Conservation (phyloP, 2,329 filamentous ascomycete species). For the Penicillium occitanis region DNA sequence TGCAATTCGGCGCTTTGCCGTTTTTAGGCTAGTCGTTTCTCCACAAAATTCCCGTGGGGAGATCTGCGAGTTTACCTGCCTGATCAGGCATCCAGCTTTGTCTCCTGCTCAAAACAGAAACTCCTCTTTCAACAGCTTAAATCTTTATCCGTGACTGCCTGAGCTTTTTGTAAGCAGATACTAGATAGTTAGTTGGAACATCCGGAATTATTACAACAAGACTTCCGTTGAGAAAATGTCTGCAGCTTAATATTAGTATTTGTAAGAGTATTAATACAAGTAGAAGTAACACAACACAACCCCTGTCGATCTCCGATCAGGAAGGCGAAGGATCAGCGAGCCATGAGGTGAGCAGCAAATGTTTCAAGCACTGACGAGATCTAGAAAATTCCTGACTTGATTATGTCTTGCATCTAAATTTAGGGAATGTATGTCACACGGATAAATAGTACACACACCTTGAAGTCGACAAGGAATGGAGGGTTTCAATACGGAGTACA, state of each 20-base stretch:
- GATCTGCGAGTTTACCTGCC: neutral
- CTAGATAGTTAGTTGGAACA: neutral
- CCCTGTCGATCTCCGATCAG: constrained; percentile 1
- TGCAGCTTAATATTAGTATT: neutral
- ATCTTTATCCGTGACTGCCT: neutral
- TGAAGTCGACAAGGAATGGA: neutral
- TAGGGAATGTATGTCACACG: neutral
- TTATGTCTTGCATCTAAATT: neutral
- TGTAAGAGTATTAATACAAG: neutral
- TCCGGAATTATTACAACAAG: neutral
- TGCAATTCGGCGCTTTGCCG: neutral
- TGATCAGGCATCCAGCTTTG: constrained; percentile 6
- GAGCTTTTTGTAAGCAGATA: neutral
- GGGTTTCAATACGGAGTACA: neutral
- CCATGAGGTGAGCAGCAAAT: neutral
- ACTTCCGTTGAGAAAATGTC: neutral
- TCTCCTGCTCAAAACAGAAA: constrained; percentile 10
- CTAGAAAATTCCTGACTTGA: neutral
- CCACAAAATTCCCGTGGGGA: constrained; percentile 3
- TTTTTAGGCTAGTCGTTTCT: neutral
- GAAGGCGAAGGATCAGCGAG: neutral
- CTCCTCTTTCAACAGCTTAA: constrained; percentile 8
- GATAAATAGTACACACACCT: neutral
- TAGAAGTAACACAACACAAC: neutral
- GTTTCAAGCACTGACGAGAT: neutral